Evolutionary conservation across 768 basidiomycete genomes (phyloP).

Genomic region (Thelephora ganbajun): DNA sequence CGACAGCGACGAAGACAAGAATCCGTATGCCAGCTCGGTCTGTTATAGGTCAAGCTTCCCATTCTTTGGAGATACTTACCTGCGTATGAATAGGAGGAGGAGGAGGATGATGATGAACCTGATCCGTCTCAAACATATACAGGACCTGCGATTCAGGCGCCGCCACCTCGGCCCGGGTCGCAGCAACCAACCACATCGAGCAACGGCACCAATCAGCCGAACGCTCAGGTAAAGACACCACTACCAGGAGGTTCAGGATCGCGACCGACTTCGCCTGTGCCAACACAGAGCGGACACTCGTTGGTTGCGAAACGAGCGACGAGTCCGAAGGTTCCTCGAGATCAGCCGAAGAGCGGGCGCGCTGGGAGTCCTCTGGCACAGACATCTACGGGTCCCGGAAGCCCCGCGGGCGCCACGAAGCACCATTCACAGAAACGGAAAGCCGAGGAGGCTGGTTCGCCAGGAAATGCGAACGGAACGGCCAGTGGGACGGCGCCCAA

Average conservation of each 20-base stretch:
- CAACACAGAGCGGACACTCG: conserved; percentile 60
- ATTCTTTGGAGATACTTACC: conserved; percentile 5
- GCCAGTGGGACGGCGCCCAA: conserved; percentile 29
- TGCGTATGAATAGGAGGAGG: conserved; percentile 34
- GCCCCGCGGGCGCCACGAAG: not conserved
- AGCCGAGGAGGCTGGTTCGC: conserved; percentile 24
- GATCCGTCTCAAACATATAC: conserved; percentile 29
- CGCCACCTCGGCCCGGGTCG: conserved; percentile 31
- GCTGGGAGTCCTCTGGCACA: conserved; percentile 18
- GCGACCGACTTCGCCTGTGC: conserved; percentile 44
- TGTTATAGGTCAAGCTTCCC: conserved; percentile 13
- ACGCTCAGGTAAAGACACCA: conserved; percentile 21
- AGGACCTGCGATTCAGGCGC: conserved; percentile 33
- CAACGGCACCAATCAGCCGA: conserved; percentile 17
- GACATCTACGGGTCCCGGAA: not conserved
- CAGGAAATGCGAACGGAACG: conserved; percentile 1
- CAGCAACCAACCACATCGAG: conserved; percentile 12
- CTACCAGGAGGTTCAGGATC: conserved; percentile 24
- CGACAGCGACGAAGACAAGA: conserved; percentile 61
- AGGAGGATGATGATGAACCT: conserved; percentile 68
- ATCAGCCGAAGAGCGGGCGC: conserved; percentile 24
- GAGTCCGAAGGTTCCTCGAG: conserved; percentile 60
- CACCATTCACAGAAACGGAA: conserved; percentile 41
- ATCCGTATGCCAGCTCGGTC: conserved; percentile 73
- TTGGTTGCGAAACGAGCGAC: conserved; percentile 76